phyloP scores from a whole-genome alignment of 208 protist genomes.

The Endotrypanum monterogeii region DNA sequence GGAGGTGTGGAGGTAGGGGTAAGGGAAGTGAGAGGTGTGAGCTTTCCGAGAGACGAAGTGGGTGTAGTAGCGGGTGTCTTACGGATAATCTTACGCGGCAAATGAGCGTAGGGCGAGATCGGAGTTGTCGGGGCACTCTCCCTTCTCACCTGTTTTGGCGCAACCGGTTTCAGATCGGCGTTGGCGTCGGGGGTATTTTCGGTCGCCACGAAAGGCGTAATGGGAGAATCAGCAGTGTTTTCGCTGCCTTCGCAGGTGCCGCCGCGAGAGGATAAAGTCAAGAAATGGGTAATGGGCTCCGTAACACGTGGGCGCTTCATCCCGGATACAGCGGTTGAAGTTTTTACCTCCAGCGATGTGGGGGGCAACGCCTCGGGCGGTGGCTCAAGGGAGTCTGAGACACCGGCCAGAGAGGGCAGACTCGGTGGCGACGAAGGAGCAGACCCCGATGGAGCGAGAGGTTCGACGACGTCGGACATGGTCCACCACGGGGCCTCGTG shows the following conservation, averaged over 20 bases:
- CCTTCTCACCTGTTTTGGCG: constrained; percentile 18
- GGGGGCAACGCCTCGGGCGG: background rate
- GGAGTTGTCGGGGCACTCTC: constrained; percentile 21
- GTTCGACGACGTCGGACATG: background rate
- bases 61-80: constrained; percentile 46
- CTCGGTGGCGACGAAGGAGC: background rate
- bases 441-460: background rate
- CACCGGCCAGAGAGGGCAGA: background rate
- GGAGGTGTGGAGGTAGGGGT: constrained; percentile 6
- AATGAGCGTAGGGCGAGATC: constrained; percentile 22
- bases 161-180: constrained; percentile 2
- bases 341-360: background rate
- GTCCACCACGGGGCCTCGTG: background rate
- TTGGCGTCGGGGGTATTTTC: background rate
- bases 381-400: background rate
- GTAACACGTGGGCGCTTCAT: constrained; percentile 43
- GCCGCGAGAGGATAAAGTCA: constrained; percentile 9
- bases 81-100: constrained; percentile 29
- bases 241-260: background rate
- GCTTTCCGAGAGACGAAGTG: constrained; percentile 13
- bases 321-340: background rate
- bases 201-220: background rate
- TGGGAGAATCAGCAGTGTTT: background rate
- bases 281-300: constrained; percentile 29
- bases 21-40: constrained; percentile 13